Percentiles rank a stretch among this genome's conserved stretches.
These are phyloP conservation scores for Phytophthora chlamydospora DNA, from an alignment of 352 stramenopile species.

Conservation along the genomic window DNA sequence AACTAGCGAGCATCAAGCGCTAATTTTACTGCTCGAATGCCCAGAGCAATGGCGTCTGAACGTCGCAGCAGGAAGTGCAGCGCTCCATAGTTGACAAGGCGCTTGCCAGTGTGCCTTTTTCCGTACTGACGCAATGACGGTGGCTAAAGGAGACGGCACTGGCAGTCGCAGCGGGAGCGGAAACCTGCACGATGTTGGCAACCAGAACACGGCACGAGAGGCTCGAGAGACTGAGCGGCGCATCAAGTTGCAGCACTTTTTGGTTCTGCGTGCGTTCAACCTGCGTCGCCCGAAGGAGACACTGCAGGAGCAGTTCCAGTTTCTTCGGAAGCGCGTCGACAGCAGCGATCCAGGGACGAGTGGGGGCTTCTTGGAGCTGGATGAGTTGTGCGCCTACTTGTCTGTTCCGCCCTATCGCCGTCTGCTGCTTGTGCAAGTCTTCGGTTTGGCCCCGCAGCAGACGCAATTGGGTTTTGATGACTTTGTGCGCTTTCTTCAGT, in stretches of 20 bases:
- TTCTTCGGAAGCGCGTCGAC: slow-evolving; percentile 39
- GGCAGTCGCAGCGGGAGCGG: slow-evolving; percentile 1
- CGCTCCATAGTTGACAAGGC: not conserved
- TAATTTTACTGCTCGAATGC: slow-evolving; percentile 27
- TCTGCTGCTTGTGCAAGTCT: slow-evolving; percentile 61
- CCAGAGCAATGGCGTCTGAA: too few relatives aligned
- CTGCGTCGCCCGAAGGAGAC: slow-evolving; percentile 63
- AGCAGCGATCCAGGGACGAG: slow-evolving; percentile 14
- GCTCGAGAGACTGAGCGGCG: slow-evolving; percentile 40
- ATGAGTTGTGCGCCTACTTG: slow-evolving; percentile 73
- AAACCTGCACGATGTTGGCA: slow-evolving; percentile 6
- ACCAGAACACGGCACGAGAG: slow-evolving; percentile 19
- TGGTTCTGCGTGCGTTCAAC: slow-evolving; percentile 86
- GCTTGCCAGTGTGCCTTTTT: not conserved
- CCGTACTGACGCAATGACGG: slow-evolving; percentile 10
- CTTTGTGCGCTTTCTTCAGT: slow-evolving; percentile 77
- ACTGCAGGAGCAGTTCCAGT: slow-evolving; percentile 72
- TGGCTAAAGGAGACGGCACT: slow-evolving; percentile 2
- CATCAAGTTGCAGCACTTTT: slow-evolving; percentile 78
- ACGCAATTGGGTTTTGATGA: slow-evolving; percentile 53
- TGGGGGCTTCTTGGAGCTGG: slow-evolving; percentile 52
- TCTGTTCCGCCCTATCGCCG: slow-evolving; percentile 70
- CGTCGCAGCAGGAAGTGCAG: not conserved
- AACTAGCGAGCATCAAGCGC: slow-evolving; percentile 3
- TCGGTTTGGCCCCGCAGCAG: slow-evolving; percentile 44